Percentiles rank a stretch among this genome's conserved stretches.
Conservation (phyloP, 2,329 filamentous ascomycete genomes). For the Trichoderma sp. region DNA sequence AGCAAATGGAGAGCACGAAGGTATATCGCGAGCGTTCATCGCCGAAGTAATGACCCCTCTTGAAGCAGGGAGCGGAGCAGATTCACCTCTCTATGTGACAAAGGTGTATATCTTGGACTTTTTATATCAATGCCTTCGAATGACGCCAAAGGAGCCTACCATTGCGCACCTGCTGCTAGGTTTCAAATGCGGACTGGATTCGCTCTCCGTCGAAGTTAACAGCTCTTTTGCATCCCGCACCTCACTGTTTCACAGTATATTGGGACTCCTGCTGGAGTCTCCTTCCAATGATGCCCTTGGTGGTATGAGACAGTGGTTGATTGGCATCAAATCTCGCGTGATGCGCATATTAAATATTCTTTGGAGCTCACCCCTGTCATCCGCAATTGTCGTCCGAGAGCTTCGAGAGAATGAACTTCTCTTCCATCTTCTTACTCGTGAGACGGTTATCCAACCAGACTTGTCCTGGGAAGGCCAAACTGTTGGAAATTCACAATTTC, state of each 20-base stretch:
- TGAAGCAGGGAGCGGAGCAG: constrained; percentile 70
- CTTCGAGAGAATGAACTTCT: constrained; percentile 78
- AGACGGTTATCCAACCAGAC: constrained; percentile 68
- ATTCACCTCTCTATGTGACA: constrained; percentile 73
- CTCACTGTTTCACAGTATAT: constrained; percentile 81
- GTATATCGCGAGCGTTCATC: constrained; percentile 74
- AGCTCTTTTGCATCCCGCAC: constrained; percentile 70
- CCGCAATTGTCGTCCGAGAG: constrained; percentile 72
- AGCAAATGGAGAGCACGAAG: constrained; percentile 74
- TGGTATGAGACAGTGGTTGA: constrained; percentile 66
- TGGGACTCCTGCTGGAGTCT: constrained; percentile 69
- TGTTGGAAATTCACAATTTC: constrained; percentile 64
- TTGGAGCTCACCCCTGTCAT: constrained; percentile 81
- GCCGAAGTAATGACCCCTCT: constrained; percentile 67
- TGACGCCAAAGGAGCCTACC: constrained; percentile 74
- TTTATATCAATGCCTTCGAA: constrained; percentile 74
- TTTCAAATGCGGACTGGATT: constrained; percentile 74
- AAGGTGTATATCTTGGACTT: constrained; percentile 87
- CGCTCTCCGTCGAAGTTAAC: constrained; percentile 66
- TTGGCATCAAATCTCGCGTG: constrained; percentile 67
- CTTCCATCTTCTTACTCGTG: constrained; percentile 72
- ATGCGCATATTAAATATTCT: constrained; percentile 77
- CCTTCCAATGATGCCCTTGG: constrained; percentile 63
- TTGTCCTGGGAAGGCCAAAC: constrained; percentile 73
- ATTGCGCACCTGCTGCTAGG: constrained; percentile 90